phyloP scores from a whole-genome alignment of 2,329 filamentous ascomycete genomes.

The Pezicula radicicola region DNA sequence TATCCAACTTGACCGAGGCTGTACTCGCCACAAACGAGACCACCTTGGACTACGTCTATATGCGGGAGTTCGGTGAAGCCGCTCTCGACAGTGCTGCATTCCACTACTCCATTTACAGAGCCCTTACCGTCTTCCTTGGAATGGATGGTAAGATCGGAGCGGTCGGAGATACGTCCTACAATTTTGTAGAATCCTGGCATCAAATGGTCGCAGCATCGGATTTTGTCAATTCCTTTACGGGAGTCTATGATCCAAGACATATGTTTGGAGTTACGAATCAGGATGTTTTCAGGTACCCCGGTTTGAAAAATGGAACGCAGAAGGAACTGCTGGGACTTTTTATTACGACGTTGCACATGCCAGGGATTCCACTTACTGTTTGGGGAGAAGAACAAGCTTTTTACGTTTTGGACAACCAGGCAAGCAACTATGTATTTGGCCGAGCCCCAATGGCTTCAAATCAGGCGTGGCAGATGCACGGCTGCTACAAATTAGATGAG shows the following conservation, averaged over 20 bases:
- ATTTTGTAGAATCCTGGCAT: conserved; percentile 51
- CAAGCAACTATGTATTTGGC: conserved; percentile 62
- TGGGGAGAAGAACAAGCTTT: conserved; percentile 67
- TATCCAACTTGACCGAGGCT: conserved; percentile 8
- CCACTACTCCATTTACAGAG: conserved; percentile 61
- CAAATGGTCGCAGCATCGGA: conserved; percentile 55
- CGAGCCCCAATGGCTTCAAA: conserved; percentile 59
- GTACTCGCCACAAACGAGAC: conserved; percentile 1
- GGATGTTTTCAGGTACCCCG: conserved; percentile 63
- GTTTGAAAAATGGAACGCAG: conserved; percentile 52
- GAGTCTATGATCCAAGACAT: conserved; percentile 59
- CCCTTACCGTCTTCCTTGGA: conserved; percentile 54
- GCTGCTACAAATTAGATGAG: conserved; percentile 55
- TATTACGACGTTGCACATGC: conserved; percentile 55
- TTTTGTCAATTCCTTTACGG: conserved; percentile 56
- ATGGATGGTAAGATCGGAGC: conserved; percentile 46
- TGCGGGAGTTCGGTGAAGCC: conserved; percentile 48
- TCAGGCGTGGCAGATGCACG: conserved; percentile 61
- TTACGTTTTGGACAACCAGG: conserved; percentile 61
- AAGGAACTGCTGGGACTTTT: conserved; percentile 55
- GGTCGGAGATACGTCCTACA: conserved; percentile 41
- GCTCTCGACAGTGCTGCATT: conserved; percentile 59
- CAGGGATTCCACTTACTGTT: conserved; percentile 55
- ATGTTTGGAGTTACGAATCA: conserved; percentile 61
- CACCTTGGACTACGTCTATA: not conserved